A percentile compares a stretch with the other conserved stretches of the same genome.
Evolutionary conservation across 1,139 yeast species (phyloP).

Genomic region (Geotrichum klebahnii): DNA sequence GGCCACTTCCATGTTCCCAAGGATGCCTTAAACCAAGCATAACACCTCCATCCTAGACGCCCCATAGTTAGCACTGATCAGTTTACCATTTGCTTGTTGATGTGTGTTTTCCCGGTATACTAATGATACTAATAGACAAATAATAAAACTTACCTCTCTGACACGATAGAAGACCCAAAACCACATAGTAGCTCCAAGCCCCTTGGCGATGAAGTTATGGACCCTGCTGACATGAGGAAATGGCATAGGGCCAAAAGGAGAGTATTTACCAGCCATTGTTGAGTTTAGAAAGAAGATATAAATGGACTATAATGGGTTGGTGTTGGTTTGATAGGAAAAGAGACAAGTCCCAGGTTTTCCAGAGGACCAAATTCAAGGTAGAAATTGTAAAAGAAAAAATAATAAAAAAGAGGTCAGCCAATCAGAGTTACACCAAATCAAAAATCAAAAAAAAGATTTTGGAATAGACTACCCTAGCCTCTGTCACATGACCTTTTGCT

Average conservation of each 20-base stretch:
- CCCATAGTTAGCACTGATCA: neutral
- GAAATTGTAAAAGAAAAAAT: too few species aligned
- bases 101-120: neutral
- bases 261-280: slow-evolving; percentile 20
- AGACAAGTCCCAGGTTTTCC: too few species aligned
- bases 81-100: slow-evolving; percentile 2
- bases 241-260: slow-evolving; percentile 35
- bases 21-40: slow-evolving; percentile 44
- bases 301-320: too few species aligned
- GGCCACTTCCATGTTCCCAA: slow-evolving; percentile 40
- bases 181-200: slow-evolving; percentile 82
- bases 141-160: slow-evolving; percentile 48
- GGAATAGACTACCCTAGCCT: too few species aligned
- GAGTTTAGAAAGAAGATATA: too few species aligned
- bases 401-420: too few species aligned
- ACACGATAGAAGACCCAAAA: slow-evolving; percentile 77
- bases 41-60: slow-evolving; percentile 40
- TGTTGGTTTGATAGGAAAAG: too few species aligned
- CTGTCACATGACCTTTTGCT: too few species aligned
- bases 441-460: too few species aligned
- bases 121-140: neutral
- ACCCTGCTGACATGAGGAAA: slow-evolving; percentile 37
- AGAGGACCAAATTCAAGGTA: too few species aligned
- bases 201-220: slow-evolving; percentile 57
- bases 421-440: too few species aligned